A percentile compares a stretch with the other conserved stretches of the same genome.
Evolutionary conservation across 768 basidiomycete species (phyloP).

Genomic region (Thelephora ganbajun): DNA sequence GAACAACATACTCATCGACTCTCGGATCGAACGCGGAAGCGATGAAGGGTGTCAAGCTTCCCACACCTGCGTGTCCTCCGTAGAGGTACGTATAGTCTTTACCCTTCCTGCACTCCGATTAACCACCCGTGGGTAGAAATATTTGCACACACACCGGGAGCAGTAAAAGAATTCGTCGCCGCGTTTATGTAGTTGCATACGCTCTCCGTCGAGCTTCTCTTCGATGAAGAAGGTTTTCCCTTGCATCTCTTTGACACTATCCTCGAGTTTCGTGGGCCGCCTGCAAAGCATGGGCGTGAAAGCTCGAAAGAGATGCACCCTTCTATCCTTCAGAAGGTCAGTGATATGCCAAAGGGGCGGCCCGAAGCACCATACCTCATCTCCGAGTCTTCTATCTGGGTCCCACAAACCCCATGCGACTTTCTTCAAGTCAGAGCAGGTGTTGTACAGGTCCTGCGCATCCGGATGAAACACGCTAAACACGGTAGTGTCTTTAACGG

Average conservation of each 20-base stretch:
- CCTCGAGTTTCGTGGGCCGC: slow-evolving; percentile 69
- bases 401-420: slow-evolving; percentile 85
- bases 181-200: slow-evolving; percentile 90
- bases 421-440: slow-evolving; percentile 90
- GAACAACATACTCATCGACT: slow-evolving; percentile 58
- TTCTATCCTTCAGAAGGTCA: slow-evolving; percentile 48
- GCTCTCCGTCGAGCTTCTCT: slow-evolving; percentile 94
- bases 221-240: slow-evolving; percentile 77
- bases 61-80: slow-evolving; percentile 68
- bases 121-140: slow-evolving; percentile 1
- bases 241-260: slow-evolving; percentile 76
- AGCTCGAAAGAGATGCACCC: slow-evolving; percentile 66
- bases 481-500: slow-evolving; percentile 88
- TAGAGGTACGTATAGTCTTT: slow-evolving; percentile 89
- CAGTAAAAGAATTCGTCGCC: slow-evolving; percentile 88
- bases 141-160: slow-evolving; percentile 45
- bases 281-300: slow-evolving; percentile 96
- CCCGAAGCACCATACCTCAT: slow-evolving; percentile 28
- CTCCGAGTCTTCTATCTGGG: slow-evolving; percentile 48
- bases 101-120: slow-evolving; percentile 45
- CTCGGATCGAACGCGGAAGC: slow-evolving; percentile 59
- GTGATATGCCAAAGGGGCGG: neutral
- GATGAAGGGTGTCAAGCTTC: slow-evolving; percentile 83
- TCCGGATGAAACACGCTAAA: slow-evolving; percentile 89
- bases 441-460: slow-evolving; percentile 88